A percentile compares a stretch with the other conserved stretches of the same genome.
phyloP scores from a whole-genome alignment of 768 basidiomycete species.

The Russula dissimulans region DNA sequence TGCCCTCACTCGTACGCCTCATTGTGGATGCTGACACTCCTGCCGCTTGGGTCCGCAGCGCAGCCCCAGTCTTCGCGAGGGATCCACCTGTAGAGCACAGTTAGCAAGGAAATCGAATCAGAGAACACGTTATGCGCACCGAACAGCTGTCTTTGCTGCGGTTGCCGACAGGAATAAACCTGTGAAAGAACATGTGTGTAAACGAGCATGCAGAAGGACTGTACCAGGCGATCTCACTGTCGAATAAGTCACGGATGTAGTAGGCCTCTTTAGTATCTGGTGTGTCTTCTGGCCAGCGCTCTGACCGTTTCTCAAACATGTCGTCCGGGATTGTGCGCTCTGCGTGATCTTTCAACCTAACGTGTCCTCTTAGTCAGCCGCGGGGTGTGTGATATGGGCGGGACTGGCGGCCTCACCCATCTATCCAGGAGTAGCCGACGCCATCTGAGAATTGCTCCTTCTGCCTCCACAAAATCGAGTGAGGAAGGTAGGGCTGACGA shows the following conservation, averaged over 20 bases:
- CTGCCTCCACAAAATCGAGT: slow-evolving; percentile 94
- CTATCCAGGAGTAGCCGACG: slow-evolving; percentile 98
- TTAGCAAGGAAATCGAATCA: neutral
- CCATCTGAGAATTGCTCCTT: slow-evolving; percentile 99
- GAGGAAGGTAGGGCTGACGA: slow-evolving; percentile 81
- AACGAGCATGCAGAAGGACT: neutral
- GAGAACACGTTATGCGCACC: slow-evolving; percentile 38
- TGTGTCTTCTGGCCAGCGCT: slow-evolving; percentile 70
- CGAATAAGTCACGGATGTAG: slow-evolving; percentile 85
- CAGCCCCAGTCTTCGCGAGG: slow-evolving; percentile 97
- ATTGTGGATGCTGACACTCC: slow-evolving; percentile 93
- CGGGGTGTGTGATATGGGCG: neutral
- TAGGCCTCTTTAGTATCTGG: slow-evolving; percentile 98
- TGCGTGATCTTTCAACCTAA: slow-evolving; percentile 85
- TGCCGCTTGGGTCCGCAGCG: slow-evolving; percentile 85
- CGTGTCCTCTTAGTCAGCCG: neutral
- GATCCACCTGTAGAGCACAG: slow-evolving; percentile 55
- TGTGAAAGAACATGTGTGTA: slow-evolving; percentile 22
- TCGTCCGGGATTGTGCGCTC: slow-evolving; percentile 71
- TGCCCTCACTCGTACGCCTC: slow-evolving; percentile 54
- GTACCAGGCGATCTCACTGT: slow-evolving; percentile 39
- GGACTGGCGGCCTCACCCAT: slow-evolving; percentile 46
- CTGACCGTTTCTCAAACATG: slow-evolving; percentile 55
- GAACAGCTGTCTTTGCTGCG: slow-evolving; percentile 85
- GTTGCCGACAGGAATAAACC: slow-evolving; percentile 77